A percentile compares a stretch with the other conserved stretches of the same genome.
phyloP scores from a whole-genome alignment of 2,329 filamentous ascomycete species.

The Colletotrichum godetiae region DNA sequence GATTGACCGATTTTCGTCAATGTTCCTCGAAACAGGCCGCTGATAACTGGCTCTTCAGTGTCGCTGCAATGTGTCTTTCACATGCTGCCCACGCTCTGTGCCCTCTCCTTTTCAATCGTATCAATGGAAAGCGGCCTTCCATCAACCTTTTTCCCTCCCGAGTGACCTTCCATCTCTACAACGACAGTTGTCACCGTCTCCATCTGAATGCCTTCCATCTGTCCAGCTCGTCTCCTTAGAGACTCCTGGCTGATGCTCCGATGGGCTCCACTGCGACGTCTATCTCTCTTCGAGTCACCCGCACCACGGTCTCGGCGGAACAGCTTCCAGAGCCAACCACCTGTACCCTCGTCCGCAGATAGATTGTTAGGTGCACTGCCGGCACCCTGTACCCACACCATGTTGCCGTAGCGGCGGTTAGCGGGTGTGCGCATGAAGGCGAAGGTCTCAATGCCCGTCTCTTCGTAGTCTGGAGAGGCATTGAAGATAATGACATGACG shows the following conservation, averaged over 20 bases:
- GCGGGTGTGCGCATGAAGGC: constrained; percentile 33
- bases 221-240: constrained; percentile 1
- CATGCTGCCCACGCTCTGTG: constrained; percentile 25
- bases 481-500: constrained; percentile 49
- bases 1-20: background rate
- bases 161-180: constrained; percentile 44
- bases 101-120: constrained; percentile 19
- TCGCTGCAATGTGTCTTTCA: background rate
- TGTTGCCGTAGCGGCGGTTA: constrained; percentile 29
- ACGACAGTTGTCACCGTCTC: constrained; percentile 56
- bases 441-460: constrained; percentile 29
- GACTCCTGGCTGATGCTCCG: constrained; percentile 33
- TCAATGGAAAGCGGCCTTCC: constrained; percentile 17
- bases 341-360: constrained; percentile 14
- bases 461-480: constrained; percentile 22
- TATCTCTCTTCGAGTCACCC: background rate
- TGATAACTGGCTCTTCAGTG: background rate
- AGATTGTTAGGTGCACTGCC: constrained; percentile 2
- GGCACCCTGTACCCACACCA: constrained; percentile 34
- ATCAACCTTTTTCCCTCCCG: background rate
- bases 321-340: constrained; percentile 25
- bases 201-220: constrained; percentile 51
- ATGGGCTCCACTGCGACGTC: constrained; percentile 1
- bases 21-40: background rate
- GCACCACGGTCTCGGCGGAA: constrained; percentile 1